A percentile compares a stretch with the other conserved stretches of the same genome.
Evolutionary conservation across 148 eudicot species (phyloP).

Genomic region (Fallopia convolvulus): DNA sequence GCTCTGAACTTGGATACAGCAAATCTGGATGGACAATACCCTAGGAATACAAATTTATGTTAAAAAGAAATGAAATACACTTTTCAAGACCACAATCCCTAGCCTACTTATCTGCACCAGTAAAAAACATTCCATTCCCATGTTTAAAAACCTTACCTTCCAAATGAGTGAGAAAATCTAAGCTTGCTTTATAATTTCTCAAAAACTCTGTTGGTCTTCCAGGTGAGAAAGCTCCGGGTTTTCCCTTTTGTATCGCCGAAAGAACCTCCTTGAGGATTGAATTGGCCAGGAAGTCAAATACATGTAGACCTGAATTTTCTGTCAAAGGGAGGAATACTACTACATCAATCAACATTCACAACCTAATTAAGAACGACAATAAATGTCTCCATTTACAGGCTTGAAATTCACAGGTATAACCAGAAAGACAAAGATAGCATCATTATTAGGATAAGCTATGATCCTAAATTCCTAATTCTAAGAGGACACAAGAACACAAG

Average conservation of each 20-base stretch:
- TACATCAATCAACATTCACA: constrained; percentile 12
- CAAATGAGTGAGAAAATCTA: constrained; percentile 71
- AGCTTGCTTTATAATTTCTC: constrained; percentile 81
- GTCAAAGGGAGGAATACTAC: constrained; percentile 29
- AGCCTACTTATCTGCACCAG: not conserved
- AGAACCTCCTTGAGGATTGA: constrained; percentile 88
- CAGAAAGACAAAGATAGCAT: not conserved
- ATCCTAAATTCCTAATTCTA: not conserved
- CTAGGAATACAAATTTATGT: constrained; percentile 36
- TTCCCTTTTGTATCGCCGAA: constrained; percentile 76
- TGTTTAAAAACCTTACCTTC: constrained; percentile 50
- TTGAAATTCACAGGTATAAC: not conserved
- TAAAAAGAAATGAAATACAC: not conserved
- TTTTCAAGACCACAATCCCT: not conserved
- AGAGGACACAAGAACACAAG: not conserved
- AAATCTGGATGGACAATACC: constrained; percentile 72
- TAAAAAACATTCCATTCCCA: not conserved
- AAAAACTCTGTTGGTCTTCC: constrained; percentile 93
- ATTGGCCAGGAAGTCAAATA: constrained; percentile 90
- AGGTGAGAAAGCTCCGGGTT: constrained; percentile 94
- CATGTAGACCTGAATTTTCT: constrained; percentile 98
- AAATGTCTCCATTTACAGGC: not conserved
- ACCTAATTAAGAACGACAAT: not conserved
- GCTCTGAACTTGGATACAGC: constrained; percentile 73
- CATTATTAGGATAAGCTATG: not conserved